Base-by-base conservation (phyloP, 148 eudicot species). In the Suaeda aralocaspica region DNA sequence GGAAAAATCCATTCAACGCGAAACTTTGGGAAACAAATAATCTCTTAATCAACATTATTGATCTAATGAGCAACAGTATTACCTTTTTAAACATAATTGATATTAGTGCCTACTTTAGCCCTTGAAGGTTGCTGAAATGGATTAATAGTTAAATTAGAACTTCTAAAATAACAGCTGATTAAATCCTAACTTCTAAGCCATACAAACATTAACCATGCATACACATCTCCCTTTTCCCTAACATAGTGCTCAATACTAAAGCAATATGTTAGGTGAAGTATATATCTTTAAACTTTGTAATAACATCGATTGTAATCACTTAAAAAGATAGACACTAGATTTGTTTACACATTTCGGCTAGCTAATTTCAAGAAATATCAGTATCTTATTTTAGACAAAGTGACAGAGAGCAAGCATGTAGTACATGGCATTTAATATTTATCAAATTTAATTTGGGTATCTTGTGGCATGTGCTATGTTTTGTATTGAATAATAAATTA, bases 391-490 rank as follows among this genome's bases (percentile, higher is more conserved):
- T 19, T 15, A 21, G 66, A 61, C 48, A 61, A 61, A 61, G 12
- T n/a, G 39, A 61, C 64, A 60, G 42, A 33, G 24, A 60, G 1
- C 31, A 60, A 60, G 64, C 42, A 31, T 33, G 42, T n/a, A 31
- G 25, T 60, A 33, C 64, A 31, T 60, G 34, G 0, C 9, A 60
- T 60, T 60, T 33, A 60, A 33, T 33, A 31, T 33, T 18, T n/a
- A n/a, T n/a, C n/a, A n/a, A n/a, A 60, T 25, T 5, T 18, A 33
- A 16, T 31, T 60, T 31, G 25, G 64, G 42, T 30, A 30, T 30
- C 41, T 59, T 59, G 18, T 33, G 41, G 33, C 64, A 34, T 60
- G 64, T 34, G 45, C 45, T 60, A 34, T 60, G 45, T n/a, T 60
- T 19, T 60, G 19, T 2, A 30, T 7, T 59, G 0, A 59, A 16